Percentiles rank a stretch among this genome's conserved stretches.
Evolutionary conservation across 495 filamentous ascomycete genomes (phyloP).

Genomic region (Extremus antarcticus): DNA sequence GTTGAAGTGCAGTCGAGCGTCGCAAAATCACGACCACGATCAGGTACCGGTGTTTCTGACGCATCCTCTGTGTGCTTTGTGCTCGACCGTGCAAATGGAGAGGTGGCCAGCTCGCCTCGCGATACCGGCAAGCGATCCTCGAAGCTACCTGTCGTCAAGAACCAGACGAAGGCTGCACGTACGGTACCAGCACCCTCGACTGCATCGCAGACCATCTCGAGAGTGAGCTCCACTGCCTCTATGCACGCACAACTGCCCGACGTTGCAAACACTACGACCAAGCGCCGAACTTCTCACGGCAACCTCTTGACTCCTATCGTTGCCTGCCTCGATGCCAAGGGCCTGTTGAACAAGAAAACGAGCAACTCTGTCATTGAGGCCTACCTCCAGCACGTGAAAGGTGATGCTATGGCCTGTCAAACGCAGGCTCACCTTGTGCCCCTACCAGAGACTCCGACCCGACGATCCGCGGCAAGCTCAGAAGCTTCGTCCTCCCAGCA

Average conservation of each 20-base stretch:
- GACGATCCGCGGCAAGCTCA: not conserved
- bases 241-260: not conserved
- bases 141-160: not conserved
- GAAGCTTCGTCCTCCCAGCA: not conserved
- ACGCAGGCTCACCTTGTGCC: not conserved
- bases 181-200: not conserved
- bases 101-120: not conserved
- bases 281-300: conserved; percentile 1
- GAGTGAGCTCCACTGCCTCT: not conserved
- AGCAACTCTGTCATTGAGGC: not conserved
- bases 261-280: not conserved
- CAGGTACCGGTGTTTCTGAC: not conserved
- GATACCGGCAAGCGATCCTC: not conserved
- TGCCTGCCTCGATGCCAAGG: conserved; percentile 1
- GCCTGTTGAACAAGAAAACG: not conserved
- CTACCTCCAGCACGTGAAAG: not conserved
- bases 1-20: not conserved
- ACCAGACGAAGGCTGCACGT: not conserved
- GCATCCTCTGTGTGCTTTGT: not conserved
- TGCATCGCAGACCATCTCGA: no score
- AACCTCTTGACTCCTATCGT: conserved; percentile 1
- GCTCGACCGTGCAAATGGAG: not conserved
- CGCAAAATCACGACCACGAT: not conserved
- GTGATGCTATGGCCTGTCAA: not conserved
- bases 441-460: not conserved